Percentiles rank a stretch among this genome's conserved stretches.
phyloP scores from a whole-genome alignment of 352 stramenopile species.

The Phytophthora hybrid region DNA sequence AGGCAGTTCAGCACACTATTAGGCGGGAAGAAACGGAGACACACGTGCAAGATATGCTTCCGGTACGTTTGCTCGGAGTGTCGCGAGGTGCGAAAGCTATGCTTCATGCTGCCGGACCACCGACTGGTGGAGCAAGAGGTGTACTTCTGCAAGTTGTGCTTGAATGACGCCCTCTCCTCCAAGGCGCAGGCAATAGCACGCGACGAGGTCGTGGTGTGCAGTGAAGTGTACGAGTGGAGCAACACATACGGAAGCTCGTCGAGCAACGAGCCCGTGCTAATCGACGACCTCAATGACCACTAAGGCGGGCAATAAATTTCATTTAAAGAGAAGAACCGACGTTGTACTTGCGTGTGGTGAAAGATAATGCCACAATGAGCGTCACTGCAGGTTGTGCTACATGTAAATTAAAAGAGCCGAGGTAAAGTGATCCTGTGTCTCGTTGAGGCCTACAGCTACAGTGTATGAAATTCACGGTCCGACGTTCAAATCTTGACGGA shows the following conservation, averaged over 20 bases:
- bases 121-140: conserved; percentile 40
- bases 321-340: too few relatives aligned
- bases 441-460: too few relatives aligned
- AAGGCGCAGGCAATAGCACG: conserved; percentile 31
- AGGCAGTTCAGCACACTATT: conserved; percentile 14
- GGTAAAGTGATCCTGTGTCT: conserved; percentile 1
- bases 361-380: too few relatives aligned
- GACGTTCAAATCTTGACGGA: conserved; percentile 23
- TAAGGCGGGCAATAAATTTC: background rate
- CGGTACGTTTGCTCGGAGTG: conserved; percentile 50
- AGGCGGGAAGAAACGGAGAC: conserved; percentile 27
- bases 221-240: conserved; percentile 36
- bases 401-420: background rate
- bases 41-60: conserved; percentile 47
- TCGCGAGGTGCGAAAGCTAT: conserved; percentile 44
- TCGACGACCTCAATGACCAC: conserved; percentile 37
- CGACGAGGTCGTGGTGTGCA: conserved; percentile 29
- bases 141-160: conserved; percentile 32
- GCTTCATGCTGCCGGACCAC: conserved; percentile 37
- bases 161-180: conserved; percentile 19
- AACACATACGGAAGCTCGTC: conserved; percentile 42
- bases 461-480: conserved; percentile 4
- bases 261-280: conserved; percentile 29
- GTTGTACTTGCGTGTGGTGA: too few relatives aligned
- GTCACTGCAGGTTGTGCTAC: background rate